Evolutionary conservation across 164 flowering plant species (phyloP).

Genomic region (Houttuynia cordata): DNA sequence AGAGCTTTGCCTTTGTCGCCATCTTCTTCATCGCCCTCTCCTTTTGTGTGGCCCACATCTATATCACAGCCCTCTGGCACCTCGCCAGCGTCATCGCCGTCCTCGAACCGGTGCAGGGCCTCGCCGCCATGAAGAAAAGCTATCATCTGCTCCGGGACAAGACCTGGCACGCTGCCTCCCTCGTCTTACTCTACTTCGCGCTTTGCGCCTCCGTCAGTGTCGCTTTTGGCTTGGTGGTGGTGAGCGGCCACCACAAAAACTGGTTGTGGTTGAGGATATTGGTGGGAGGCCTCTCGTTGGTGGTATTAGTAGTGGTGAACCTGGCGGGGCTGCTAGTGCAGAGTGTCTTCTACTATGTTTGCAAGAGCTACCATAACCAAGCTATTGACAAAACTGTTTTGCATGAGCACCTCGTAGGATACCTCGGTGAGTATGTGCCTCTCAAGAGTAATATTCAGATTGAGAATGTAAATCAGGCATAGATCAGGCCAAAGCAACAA

Average conservation of each 20-base stretch:
- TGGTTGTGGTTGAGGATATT: constrained; percentile 43
- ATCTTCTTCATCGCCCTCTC: constrained; percentile 18
- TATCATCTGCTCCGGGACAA: constrained; percentile 66
- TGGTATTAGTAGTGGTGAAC: constrained; percentile 73
- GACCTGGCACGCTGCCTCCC: constrained; percentile 26
- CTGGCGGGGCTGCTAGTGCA: constrained; percentile 79
- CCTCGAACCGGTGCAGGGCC: constrained; percentile 71
- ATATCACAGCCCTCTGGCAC: constrained; percentile 88
- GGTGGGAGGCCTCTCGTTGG: constrained; percentile 72
- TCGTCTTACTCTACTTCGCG: constrained; percentile 48
- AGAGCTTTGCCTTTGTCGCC: constrained; percentile 1
- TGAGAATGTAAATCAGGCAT: constrained; percentile 34
- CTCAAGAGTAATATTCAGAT: constrained; percentile 91
- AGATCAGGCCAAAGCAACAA: not conserved
- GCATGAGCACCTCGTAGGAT: constrained; percentile 91
- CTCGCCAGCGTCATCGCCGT: constrained; percentile 84
- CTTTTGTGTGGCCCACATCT: constrained; percentile 45
- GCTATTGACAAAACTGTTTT: constrained; percentile 78
- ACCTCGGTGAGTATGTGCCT: constrained; percentile 94
- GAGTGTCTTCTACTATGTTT: constrained; percentile 92
- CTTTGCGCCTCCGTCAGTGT: constrained; percentile 38
- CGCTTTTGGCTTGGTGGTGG: constrained; percentile 50
- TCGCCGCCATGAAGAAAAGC: constrained; percentile 83
- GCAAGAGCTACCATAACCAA: constrained; percentile 86
- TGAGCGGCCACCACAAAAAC: constrained; percentile 35